Evolutionary conservation across 2,329 filamentous ascomycete species (phyloP).

Genomic region (Thelonectria rubi): DNA sequence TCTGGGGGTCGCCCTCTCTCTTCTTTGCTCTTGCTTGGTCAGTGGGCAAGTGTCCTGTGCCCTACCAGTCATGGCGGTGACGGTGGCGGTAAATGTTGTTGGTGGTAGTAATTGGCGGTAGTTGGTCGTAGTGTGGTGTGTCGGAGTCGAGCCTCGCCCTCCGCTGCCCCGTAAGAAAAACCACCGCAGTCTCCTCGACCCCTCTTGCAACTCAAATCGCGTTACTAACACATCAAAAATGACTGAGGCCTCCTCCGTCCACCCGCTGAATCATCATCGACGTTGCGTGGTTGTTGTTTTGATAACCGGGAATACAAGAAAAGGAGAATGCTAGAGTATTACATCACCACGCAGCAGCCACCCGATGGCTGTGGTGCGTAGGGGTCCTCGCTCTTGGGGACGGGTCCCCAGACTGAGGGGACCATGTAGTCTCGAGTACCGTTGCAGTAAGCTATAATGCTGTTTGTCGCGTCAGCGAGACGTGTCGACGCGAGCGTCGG

Average conservation of each 20-base stretch:
- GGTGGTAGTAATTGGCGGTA: conserved; percentile 28
- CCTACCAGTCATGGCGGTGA: conserved; percentile 24
- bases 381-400: conserved; percentile 96
- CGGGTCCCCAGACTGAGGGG: conserved; percentile 92
- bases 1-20: conserved; percentile 29
- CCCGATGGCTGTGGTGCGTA: conserved; percentile 94
- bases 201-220: conserved; percentile 26
- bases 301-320: conserved; percentile 41
- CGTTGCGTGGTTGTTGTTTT: conserved; percentile 43
- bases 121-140: conserved; percentile 35
- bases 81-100: conserved; percentile 23
- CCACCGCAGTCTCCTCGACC: conserved; percentile 30
- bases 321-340: conserved; percentile 44
- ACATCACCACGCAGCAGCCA: conserved; percentile 97
- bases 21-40: conserved; percentile 30
- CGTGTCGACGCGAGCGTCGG: conserved; percentile 8
- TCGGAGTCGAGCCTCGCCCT: conserved; percentile 32
- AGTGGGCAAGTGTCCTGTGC: conserved; percentile 26
- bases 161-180: conserved; percentile 21
- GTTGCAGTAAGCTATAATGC: conserved; percentile 97
- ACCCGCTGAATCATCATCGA: conserved; percentile 46
- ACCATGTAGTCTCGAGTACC: conserved; percentile 99
- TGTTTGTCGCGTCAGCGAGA: conserved; percentile 51
- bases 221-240: conserved; percentile 41
- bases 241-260: conserved; percentile 41